phyloP scores from a whole-genome alignment of 345 rosid species.

The Citrus reticulata region DNA sequence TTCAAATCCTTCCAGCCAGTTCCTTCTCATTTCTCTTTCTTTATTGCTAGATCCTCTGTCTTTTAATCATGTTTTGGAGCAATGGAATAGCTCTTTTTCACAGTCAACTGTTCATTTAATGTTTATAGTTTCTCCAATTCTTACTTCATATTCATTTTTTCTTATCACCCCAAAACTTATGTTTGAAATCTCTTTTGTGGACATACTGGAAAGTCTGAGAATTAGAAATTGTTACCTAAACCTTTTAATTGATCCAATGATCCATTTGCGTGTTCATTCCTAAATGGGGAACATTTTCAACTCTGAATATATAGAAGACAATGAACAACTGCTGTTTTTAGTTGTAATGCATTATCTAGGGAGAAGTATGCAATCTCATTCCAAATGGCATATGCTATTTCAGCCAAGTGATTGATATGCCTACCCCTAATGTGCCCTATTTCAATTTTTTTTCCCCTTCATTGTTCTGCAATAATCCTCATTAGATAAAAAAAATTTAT shows the following conservation, averaged over 20 bases:
- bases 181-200: too few relatives aligned
- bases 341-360: too few relatives aligned
- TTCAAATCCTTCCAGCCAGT: not conserved
- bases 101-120: not conserved
- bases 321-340: not conserved
- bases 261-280: not conserved
- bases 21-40: not conserved
- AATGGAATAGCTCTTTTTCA: not conserved
- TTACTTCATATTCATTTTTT: not conserved
- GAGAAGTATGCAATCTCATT: too few relatives aligned
- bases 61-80: not conserved
- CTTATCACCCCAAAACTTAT: not conserved
- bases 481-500: not conserved
- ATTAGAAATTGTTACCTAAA: not conserved
- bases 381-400: too few relatives aligned
- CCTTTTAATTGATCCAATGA: not conserved
- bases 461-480: not conserved
- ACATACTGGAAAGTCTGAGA: not conserved
- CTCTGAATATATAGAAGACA: not conserved
- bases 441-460: not conserved
- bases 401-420: not conserved
- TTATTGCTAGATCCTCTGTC: not conserved
- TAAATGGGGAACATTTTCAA: not conserved
- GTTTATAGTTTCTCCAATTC: not conserved
- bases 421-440: not conserved